Evolutionary conservation across 2,329 filamentous ascomycete genomes (phyloP).

Genomic region (Colletotrichum theobromicola): DNA sequence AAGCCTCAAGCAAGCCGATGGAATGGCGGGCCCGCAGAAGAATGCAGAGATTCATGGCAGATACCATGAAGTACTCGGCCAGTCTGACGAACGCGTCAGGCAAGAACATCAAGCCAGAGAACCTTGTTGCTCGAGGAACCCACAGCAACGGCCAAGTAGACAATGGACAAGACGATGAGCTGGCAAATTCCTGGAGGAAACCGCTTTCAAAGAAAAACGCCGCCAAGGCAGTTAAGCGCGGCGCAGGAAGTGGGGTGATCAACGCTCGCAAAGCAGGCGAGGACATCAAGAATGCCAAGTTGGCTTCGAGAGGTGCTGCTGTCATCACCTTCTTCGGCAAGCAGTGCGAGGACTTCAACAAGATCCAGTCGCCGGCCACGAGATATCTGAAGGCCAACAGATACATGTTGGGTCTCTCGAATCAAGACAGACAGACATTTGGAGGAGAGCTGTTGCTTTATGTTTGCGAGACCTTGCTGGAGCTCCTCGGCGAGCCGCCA

Average conservation of each 20-base stretch:
- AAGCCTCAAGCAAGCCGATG: slow-evolving; percentile 25
- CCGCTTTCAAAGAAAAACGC: slow-evolving; percentile 16
- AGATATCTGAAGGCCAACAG: slow-evolving; percentile 54
- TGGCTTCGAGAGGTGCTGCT: slow-evolving; percentile 28
- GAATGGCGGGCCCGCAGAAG: slow-evolving; percentile 42
- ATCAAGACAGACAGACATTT: slow-evolving; percentile 34
- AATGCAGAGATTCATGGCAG: slow-evolving; percentile 70
- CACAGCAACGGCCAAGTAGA: not conserved
- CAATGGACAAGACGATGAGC: slow-evolving; percentile 5
- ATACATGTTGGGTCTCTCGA: slow-evolving; percentile 39
- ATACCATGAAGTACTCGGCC: slow-evolving; percentile 72
- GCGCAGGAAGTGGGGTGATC: slow-evolving; percentile 31
- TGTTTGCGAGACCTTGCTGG: slow-evolving; percentile 36
- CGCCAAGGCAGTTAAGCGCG: not conserved
- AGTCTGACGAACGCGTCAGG: slow-evolving; percentile 71
- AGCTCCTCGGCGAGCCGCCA: not conserved
- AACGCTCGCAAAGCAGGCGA: slow-evolving; percentile 38
- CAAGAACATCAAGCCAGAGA: slow-evolving; percentile 68
- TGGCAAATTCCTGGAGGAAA: not conserved
- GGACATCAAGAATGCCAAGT: slow-evolving; percentile 38
- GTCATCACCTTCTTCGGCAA: slow-evolving; percentile 48
- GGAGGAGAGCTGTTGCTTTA: slow-evolving; percentile 40
- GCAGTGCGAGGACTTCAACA: slow-evolving; percentile 51
- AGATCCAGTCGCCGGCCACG: slow-evolving; percentile 42
- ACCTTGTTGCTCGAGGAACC: slow-evolving; percentile 55